A percentile compares a stretch with the other conserved stretches of the same genome.
Conservation (phyloP, 2,329 filamentous ascomycete species). For the Sarocladium kiliense region DNA sequence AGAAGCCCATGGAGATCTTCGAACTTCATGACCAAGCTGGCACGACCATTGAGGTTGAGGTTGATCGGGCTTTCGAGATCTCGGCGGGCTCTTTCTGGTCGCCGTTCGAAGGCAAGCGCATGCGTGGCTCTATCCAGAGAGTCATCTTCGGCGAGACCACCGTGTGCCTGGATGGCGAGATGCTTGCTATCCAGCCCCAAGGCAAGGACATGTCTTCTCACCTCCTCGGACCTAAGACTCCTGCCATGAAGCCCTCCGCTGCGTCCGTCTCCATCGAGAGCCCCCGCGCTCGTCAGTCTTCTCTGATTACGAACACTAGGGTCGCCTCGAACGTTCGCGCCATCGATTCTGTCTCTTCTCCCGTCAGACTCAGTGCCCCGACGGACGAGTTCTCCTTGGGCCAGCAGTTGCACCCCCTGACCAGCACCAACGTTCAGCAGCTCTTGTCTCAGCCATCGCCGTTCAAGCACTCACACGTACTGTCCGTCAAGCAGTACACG, state of each 20-base stretch:
- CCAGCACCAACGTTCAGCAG: constrained; percentile 60
- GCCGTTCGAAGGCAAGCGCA: constrained; percentile 63
- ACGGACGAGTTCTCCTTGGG: constrained; percentile 42
- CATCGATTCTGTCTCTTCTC: constrained; percentile 18
- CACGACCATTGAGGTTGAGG: constrained; percentile 68
- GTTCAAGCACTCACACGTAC: constrained; percentile 85
- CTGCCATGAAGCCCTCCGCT: constrained; percentile 49
- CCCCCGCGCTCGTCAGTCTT: constrained; percentile 27
- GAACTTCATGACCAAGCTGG: constrained; percentile 76
- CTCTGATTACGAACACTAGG: constrained; percentile 24
- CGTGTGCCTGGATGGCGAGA: constrained; percentile 66
- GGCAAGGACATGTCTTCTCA: constrained; percentile 76
- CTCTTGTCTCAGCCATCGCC: constrained; percentile 70
- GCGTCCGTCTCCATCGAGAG: constrained; percentile 23
- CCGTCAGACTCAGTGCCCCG: constrained; percentile 19
- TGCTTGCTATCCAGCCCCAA: constrained; percentile 46
- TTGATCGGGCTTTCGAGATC: constrained; percentile 65
- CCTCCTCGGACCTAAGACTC: constrained; percentile 49
- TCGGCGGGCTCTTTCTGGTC: constrained; percentile 52
- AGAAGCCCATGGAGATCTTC: constrained; percentile 76
- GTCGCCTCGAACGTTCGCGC: constrained; percentile 20
- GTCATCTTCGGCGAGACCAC: constrained; percentile 72
- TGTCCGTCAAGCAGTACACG: constrained; percentile 87
- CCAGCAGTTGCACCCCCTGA: constrained; percentile 42
- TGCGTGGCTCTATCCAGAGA: constrained; percentile 67